A percentile compares a stretch with the other conserved stretches of the same genome.
Conservation (phyloP, 169 alveolate genomes). For the Plasmodium coatneyi region DNA sequence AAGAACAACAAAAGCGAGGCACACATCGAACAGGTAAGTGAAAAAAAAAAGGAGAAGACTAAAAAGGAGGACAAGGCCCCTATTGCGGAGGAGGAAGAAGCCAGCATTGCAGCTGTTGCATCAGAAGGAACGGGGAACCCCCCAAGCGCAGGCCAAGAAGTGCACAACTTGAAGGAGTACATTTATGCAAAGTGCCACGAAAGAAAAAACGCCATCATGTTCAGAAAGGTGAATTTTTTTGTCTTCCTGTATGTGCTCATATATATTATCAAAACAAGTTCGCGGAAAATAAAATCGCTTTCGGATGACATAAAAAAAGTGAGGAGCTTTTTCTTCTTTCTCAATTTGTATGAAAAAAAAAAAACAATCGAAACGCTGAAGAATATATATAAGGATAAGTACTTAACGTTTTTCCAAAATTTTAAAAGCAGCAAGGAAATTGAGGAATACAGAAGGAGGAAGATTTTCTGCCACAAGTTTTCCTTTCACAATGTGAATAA, state of each 20-base stretch:
- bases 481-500: conserved; percentile 37
- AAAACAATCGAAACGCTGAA: conserved; percentile 49
- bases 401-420: conserved; percentile 47
- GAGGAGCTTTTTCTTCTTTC: conserved; percentile 46
- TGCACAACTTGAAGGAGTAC: conserved; percentile 34
- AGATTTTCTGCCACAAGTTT: conserved; percentile 56
- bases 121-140: neutral
- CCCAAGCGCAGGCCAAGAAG: neutral
- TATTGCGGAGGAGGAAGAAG: neutral
- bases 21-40: neutral
- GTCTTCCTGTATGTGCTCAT: conserved; percentile 40
- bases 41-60: neutral
- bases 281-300: conserved; percentile 39
- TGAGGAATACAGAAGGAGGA: conserved; percentile 42
- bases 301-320: conserved; percentile 47
- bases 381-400: conserved; percentile 58
- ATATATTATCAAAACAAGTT: conserved; percentile 55
- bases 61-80: neutral
- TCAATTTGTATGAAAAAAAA: conserved; percentile 53
- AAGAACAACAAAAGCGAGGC: neutral
- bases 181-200: conserved; percentile 25
- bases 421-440: conserved; percentile 19
- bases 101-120: neutral
- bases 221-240: conserved; percentile 49
- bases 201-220: conserved; percentile 36